Base-by-base conservation (phyloP, 2,329 filamentous ascomycete genomes). In the Botrytis fabae region DNA sequence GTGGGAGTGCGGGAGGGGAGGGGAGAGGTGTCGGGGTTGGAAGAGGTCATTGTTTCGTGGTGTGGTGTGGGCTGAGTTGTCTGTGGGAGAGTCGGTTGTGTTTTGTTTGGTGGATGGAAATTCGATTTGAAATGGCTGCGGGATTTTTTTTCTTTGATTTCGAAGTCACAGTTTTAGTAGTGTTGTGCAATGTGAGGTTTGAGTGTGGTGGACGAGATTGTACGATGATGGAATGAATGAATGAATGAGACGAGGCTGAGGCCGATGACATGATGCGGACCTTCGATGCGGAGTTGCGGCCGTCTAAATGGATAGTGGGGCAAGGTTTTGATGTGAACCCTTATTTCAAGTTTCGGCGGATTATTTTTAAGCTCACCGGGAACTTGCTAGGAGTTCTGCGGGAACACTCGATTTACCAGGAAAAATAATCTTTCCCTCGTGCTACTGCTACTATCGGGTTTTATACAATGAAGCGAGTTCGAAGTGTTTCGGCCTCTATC, bases 21-120 rank as follows among this genome's bases (percentile, higher is more conserved):
- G 42, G 74, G 74, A n/a, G 75, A 75, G 59, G 74, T 76, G 72
- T 70, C 73, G 57, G 66, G 28, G 63, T 44, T 72, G 54, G 46
- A 10, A 68, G 60, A 71, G 60, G 18, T 60, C 32, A 35, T 60
- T 8, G 48, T 40, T 73, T 48, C 48, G 73, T 51, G 71, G 54
- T 48, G 8, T 60, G 73, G 65, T 9, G 28, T 40, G 25, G 57
- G 40, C n/a, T 38, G 35, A 9, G 35, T 28, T 35, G 62, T 42
- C 40, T 40, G 22, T 3, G 28, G 10, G 18, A 14, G 35, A 18
- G 48, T 40, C 65, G 20, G 20, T 25, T 40, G 32, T 28, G 22
- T 42, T 64, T 32, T 12, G 1, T 32, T 54, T 69, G 1, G 18
- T 42, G 51, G 35, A 6, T 16, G 6, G 35, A 44, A 44, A 42